Conservation (phyloP, 257 asterid species). For the Capsicum rhomboideum region DNA sequence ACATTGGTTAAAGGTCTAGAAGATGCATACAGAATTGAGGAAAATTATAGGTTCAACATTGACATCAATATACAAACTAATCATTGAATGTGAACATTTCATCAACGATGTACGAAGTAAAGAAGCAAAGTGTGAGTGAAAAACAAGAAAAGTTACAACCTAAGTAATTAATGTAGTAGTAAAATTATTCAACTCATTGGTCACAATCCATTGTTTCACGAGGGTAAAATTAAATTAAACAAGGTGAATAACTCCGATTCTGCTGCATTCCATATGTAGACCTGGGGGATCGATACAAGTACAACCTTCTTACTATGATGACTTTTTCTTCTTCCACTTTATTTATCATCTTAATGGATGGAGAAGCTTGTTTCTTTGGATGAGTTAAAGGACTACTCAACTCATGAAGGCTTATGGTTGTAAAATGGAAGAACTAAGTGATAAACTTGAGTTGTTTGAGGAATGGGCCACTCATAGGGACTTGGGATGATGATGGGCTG, state of each 20-base stretch:
- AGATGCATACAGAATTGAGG: background rate
- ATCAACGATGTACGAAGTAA: background rate
- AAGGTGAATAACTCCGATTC: slow-evolving; percentile 26
- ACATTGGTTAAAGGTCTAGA: background rate
- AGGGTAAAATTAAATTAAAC: slow-evolving; percentile 22
- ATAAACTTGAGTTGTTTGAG: no score
- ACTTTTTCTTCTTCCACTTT: slow-evolving; percentile 28
- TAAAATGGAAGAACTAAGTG: no score
- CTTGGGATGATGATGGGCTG: no score
- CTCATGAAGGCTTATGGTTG: no score
- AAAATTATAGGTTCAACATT: slow-evolving; percentile 1
- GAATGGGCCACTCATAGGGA: no score
- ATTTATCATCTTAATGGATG: slow-evolving; percentile 1
- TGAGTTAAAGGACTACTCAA: background rate
- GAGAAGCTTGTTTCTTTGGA: slow-evolving; percentile 15
- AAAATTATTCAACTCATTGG: background rate
- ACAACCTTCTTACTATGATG: slow-evolving; percentile 21
- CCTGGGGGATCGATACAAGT: slow-evolving; percentile 19
- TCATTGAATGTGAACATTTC: slow-evolving; percentile 11
- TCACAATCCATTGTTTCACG: background rate
- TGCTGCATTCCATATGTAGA: slow-evolving; percentile 8
- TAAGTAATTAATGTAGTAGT: no score
- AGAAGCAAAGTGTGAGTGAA: slow-evolving; percentile 1
- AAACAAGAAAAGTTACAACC: no score
- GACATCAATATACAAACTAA: background rate